phyloP scores from a whole-genome alignment of 2,329 filamentous ascomycete genomes.

The Pseudovirgaria hyperparasitica region DNA sequence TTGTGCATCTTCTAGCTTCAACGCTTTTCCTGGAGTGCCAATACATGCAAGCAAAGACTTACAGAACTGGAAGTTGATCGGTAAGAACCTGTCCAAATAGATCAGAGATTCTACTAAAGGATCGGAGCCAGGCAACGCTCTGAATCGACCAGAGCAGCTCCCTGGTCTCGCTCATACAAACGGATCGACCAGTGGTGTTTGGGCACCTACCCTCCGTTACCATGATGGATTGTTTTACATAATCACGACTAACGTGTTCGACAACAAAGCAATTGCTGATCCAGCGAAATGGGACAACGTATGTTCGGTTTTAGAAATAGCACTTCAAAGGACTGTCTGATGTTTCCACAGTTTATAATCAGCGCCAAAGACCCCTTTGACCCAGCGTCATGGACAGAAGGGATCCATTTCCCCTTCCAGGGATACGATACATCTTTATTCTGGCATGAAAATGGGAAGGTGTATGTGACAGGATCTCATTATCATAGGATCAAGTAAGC shows the following conservation, averaged over 20 bases:
- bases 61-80: constrained; percentile 35
- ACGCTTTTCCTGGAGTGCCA: constrained; percentile 39
- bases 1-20: constrained; percentile 40
- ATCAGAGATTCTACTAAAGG: too few relatives aligned
- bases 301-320: constrained; percentile 2
- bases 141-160: constrained; percentile 24
- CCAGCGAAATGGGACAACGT: constrained; percentile 26
- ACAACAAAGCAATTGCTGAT: constrained; percentile 15
- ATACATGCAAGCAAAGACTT: constrained; percentile 42
- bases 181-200: constrained; percentile 26
- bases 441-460: constrained; percentile 43
- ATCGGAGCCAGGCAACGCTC: constrained; percentile 20
- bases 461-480: constrained; percentile 32
- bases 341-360: constrained; percentile 28
- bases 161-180: constrained; percentile 22
- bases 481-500: constrained; percentile 12
- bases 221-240: constrained; percentile 29
- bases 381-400: constrained; percentile 33
- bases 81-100: too few relatives aligned
- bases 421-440: constrained; percentile 44
- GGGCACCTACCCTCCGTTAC: constrained; percentile 27
- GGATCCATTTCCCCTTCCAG: constrained; percentile 34
- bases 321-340: constrained; percentile 9
- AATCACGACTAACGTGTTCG: constrained; percentile 22
- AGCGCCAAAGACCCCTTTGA: constrained; percentile 31